Evolutionary conservation across 345 rosid species (phyloP).

Genomic region (Jatropha curcas): DNA sequence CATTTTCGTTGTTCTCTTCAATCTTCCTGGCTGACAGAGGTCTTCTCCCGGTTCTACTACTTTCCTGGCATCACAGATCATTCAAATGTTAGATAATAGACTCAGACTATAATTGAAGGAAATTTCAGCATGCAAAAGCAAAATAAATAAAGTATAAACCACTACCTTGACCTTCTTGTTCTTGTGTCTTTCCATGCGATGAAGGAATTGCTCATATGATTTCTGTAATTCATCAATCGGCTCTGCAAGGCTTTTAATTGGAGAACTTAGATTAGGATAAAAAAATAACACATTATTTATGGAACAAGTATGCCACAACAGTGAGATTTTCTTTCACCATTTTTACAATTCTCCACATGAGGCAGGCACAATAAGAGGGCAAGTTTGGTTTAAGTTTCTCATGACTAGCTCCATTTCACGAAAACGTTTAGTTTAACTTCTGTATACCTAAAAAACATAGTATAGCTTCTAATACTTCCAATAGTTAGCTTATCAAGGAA

Average conservation of each 20-base stretch:
- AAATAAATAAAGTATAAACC: too few species aligned
- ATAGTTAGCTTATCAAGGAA: not conserved
- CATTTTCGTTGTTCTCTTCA: slow-evolving; percentile 34
- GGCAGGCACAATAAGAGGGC: not conserved
- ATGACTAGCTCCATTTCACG: not conserved
- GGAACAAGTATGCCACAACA: not conserved
- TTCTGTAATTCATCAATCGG: slow-evolving; percentile 81
- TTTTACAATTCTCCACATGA: not conserved
- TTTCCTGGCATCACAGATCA: slow-evolving; percentile 43
- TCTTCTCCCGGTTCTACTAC: slow-evolving; percentile 36
- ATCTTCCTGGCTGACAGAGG: slow-evolving; percentile 28
- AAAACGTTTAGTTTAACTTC: not conserved
- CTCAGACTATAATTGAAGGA: not conserved
- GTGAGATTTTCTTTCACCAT: not conserved
- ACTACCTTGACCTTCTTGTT: slow-evolving; percentile 63
- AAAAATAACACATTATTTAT: too few species aligned
- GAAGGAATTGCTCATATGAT: slow-evolving; percentile 78
- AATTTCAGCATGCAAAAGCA: slow-evolving; percentile 16
- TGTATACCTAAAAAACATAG: not conserved
- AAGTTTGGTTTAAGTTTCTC: not conserved
- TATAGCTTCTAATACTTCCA: not conserved
- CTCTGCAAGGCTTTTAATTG: slow-evolving; percentile 70
- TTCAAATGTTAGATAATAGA: slow-evolving; percentile 19
- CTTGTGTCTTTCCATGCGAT: slow-evolving; percentile 65
- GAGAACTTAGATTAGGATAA: slow-evolving; percentile 11